Conservation (phyloP, 306 rosid species). For the Hippophae gyantsensis region DNA sequence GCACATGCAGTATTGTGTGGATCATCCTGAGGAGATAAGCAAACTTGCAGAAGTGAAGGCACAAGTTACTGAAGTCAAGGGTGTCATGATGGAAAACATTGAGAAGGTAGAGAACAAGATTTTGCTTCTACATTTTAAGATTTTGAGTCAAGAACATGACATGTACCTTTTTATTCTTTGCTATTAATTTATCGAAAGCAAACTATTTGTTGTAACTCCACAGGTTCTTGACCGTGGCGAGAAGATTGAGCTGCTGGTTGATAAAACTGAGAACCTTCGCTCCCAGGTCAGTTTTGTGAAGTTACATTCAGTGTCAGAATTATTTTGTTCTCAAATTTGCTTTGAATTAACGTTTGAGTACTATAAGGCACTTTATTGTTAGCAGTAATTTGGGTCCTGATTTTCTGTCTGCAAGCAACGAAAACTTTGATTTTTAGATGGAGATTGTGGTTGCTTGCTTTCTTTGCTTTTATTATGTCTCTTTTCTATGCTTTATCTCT, state of each 20-base stretch:
- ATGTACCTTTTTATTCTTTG: background rate
- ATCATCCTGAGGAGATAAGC: slow-evolving; percentile 68
- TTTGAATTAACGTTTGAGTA: background rate
- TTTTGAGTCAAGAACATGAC: background rate
- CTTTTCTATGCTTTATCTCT: background rate
- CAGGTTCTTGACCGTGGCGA: slow-evolving; percentile 99
- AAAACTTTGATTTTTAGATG: background rate
- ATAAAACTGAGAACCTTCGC: slow-evolving; percentile 90
- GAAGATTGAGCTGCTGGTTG: slow-evolving; percentile 86
- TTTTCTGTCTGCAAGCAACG: background rate
- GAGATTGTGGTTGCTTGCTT: background rate
- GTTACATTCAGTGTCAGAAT: background rate
- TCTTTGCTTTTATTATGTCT: no score
- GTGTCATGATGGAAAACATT: slow-evolving; percentile 99
- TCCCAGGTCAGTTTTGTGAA: slow-evolving; percentile 54
- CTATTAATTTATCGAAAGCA: background rate
- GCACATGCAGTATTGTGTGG: no score
- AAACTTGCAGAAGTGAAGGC: slow-evolving; percentile 97
- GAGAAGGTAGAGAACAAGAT: slow-evolving; percentile 51
- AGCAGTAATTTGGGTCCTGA: background rate
- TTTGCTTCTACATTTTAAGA: background rate
- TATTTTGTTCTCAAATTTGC: background rate
- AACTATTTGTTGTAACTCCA: background rate
- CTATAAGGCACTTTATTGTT: no score
- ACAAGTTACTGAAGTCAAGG: slow-evolving; percentile 96